Evolutionary conservation across 768 basidiomycete genomes (phyloP).

Genomic region (Mycena epipterygia): DNA sequence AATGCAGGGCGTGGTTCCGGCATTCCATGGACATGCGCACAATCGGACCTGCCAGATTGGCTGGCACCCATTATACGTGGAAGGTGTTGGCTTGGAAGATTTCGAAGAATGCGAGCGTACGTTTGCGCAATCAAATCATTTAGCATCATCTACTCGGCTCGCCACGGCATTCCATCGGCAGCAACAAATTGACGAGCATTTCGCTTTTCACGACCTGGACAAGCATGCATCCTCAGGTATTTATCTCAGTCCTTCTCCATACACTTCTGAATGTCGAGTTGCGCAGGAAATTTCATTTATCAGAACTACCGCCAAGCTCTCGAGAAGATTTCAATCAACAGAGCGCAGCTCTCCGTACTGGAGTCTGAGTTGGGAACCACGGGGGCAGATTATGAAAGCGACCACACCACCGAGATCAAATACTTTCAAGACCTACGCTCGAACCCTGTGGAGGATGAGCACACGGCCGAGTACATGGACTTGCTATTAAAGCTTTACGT

Average conservation of each 20-base stretch:
- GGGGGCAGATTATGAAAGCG: conserved; percentile 4
- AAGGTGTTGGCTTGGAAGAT: conserved; percentile 44
- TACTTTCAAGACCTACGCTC: conserved; percentile 12
- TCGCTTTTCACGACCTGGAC: conserved; percentile 35
- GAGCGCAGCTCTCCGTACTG: not conserved
- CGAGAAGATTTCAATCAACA: conserved; percentile 15
- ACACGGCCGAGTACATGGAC: conserved; percentile 15
- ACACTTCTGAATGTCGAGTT: not conserved
- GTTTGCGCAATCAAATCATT: conserved; percentile 44
- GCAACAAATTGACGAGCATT: conserved; percentile 43
- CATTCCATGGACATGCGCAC: conserved; percentile 44
- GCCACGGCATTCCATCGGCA: conserved; percentile 40
- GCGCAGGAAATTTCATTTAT: conserved; percentile 23
- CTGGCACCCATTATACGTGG: conserved; percentile 39
- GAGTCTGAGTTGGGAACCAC: not conserved
- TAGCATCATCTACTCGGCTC: conserved; percentile 39
- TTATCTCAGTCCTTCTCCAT: not conserved
- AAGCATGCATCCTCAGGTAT: conserved; percentile 37
- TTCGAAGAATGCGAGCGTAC: conserved; percentile 43
- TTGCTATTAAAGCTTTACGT: not conserved
- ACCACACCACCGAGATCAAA: conserved; percentile 6
- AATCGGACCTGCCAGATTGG: conserved; percentile 43
- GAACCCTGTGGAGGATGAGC: not conserved
- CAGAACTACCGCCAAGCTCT: conserved; percentile 22
- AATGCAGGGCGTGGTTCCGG: conserved; percentile 29